Percentiles rank a stretch among this genome's conserved stretches.
These are phyloP conservation scores for Arthrobotrys pseudoclavata DNA, from an alignment of 2,329 filamentous ascomycete species.

Conservation along the genomic window DNA sequence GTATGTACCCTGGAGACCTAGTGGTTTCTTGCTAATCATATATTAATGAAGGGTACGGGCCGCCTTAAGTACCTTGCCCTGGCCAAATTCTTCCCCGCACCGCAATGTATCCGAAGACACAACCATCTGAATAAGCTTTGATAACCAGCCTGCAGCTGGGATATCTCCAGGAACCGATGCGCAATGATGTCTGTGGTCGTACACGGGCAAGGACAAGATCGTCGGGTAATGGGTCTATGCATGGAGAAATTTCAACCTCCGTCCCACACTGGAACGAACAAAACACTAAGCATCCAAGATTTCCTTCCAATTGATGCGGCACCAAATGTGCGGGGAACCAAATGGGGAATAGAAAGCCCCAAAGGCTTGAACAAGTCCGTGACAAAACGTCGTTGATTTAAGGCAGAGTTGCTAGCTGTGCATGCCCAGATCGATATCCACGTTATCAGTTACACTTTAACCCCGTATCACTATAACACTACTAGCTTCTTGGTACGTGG, in stretches of 20 bases:
- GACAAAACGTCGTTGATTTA: not conserved
- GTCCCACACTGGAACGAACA: conserved; percentile 17
- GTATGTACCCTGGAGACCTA: not conserved
- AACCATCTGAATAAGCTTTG: conserved; percentile 11
- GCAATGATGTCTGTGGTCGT: conserved; percentile 39
- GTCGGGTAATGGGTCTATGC: conserved; percentile 24
- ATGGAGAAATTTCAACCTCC: conserved; percentile 40
- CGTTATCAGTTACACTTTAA: conserved; percentile 10
- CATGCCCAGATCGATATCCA: not conserved
- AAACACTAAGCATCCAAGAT: not conserved
- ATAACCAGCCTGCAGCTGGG: conserved; percentile 1
- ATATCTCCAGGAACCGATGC: conserved; percentile 22
- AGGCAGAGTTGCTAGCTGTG: conserved; percentile 6
- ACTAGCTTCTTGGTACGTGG: not conserved
- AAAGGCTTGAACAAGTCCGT: not conserved
- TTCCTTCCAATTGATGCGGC: not conserved
- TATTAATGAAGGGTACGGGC: not conserved
- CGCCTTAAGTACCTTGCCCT: conserved; percentile 3
- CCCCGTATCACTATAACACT: no score
- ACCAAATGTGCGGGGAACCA: not conserved
- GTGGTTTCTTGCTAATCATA: not conserved
- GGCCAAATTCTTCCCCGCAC: not conserved
- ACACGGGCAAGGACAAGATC: conserved; percentile 30
- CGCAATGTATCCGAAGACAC: not conserved
- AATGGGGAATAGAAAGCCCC: not conserved